Conservation (phyloP, 2,329 filamentous ascomycete species). For the Aureobasidium sp. region DNA sequence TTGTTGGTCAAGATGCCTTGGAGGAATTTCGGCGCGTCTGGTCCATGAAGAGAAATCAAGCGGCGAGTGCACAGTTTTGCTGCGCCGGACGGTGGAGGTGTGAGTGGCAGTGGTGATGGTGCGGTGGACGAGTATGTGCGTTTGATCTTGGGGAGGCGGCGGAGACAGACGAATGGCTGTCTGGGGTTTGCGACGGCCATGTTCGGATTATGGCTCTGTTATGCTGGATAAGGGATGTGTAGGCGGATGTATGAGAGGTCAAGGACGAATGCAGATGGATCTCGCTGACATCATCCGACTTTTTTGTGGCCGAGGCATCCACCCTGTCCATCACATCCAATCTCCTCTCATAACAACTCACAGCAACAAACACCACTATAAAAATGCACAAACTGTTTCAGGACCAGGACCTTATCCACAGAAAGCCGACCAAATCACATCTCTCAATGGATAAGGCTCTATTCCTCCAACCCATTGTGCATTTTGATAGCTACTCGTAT, state of each 20-base stretch:
- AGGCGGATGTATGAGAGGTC: not conserved
- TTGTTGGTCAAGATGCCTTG: slow-evolving; percentile 79
- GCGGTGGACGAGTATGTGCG: not conserved
- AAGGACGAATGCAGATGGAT: not conserved
- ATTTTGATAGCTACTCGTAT: no score
- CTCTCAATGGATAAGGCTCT: no score
- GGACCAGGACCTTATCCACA: no score
- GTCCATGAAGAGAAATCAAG: slow-evolving; percentile 69
- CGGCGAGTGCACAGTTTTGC: slow-evolving; percentile 60
- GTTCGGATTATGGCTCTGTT: not conserved
- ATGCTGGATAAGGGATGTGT: not conserved
- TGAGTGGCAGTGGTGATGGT: slow-evolving; percentile 25
- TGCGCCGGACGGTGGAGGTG: slow-evolving; percentile 44
- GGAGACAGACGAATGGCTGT: slow-evolving; percentile 12
- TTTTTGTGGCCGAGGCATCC: slow-evolving; percentile 7
- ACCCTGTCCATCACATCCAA: no score
- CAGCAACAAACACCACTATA: no score
- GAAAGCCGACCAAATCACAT: no score
- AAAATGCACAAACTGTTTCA: no score
- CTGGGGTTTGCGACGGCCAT: not conserved
- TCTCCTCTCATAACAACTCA: not conserved
- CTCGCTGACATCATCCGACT: slow-evolving; percentile 9
- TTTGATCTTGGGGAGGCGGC: not conserved
- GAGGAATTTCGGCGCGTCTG: slow-evolving; percentile 73
- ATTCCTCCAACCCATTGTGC: no score